Percentiles rank a stretch among this genome's conserved stretches.
These are phyloP conservation scores for Leonotis leonurus DNA, from an alignment of 257 asterid genomes.

Conservation along the genomic window DNA sequence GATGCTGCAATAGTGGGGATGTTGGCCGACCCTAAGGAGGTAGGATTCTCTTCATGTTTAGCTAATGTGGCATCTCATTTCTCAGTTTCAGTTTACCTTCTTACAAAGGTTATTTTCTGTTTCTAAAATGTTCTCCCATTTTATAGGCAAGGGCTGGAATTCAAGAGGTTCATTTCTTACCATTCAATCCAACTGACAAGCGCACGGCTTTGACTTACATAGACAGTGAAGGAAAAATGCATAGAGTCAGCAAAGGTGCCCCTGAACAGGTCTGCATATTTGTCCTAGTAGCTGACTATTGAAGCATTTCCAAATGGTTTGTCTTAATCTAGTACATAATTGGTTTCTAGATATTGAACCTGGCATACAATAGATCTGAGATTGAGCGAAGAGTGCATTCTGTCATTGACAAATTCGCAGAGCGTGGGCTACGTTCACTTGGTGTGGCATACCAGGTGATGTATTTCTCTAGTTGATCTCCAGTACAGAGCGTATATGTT, in stretches of 20 bases:
- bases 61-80: not conserved
- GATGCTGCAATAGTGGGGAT: conserved; percentile 77
- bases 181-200: conserved; percentile 88
- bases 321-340: conserved; percentile 12
- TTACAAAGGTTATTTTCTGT: conserved; percentile 7
- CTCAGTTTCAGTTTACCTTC: not conserved
- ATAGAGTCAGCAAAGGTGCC: conserved; percentile 90
- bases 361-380: conserved; percentile 44
- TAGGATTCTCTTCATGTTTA: conserved; percentile 7
- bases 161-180: conserved; percentile 80
- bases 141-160: conserved; percentile 89
- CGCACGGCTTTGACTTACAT: conserved; percentile 81
- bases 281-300: conserved; percentile 4
- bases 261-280: conserved; percentile 74
- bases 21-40: conserved; percentile 80
- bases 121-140: not conserved
- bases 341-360: conserved; percentile 38
- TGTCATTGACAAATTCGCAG: conserved; percentile 41
- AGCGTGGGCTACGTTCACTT: conserved; percentile 51
- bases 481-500: not conserved
- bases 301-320: not conserved
- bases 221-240: conserved; percentile 69
- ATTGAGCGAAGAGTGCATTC: conserved; percentile 47
- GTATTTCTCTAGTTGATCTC: conserved; percentile 6
- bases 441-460: conserved; percentile 56